Percentiles rank a stretch among this genome's conserved stretches.
phyloP scores from a whole-genome alignment of 2,329 filamentous ascomycete genomes.

The Microcyclospora tardicrescens region DNA sequence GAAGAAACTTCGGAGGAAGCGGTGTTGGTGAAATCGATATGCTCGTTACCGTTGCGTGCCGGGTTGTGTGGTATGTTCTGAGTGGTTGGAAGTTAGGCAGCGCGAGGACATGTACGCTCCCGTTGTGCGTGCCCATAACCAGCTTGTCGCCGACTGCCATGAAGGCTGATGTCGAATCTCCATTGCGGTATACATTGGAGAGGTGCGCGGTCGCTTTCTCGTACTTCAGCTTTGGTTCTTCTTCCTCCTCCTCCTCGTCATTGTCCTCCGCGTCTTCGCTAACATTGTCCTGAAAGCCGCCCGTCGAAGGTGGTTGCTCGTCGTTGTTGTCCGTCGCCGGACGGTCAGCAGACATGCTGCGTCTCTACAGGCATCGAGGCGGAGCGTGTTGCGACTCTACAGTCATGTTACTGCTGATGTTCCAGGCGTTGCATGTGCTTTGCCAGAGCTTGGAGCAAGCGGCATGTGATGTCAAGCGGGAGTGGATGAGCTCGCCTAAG shows the following conservation, averaged over 20 bases:
- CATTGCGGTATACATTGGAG: constrained; percentile 75
- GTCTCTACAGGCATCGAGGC: neutral
- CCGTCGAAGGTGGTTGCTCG: neutral
- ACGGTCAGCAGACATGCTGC: constrained; percentile 25
- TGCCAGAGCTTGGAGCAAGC: too few relatives aligned
- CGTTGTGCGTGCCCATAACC: constrained; percentile 93
- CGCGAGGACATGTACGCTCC: constrained; percentile 83
- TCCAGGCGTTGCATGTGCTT: neutral
- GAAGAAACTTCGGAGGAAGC: constrained; percentile 34
- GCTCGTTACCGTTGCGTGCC: constrained; percentile 78
- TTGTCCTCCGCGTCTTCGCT: constrained; percentile 43
- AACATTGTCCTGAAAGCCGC: constrained; percentile 15
- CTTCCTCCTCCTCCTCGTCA: constrained; percentile 73
- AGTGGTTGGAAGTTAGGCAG: constrained; percentile 70
- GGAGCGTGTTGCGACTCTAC: neutral
- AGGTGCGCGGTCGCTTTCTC: constrained; percentile 72
- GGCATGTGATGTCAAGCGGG: constrained; percentile 3
- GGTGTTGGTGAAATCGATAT: constrained; percentile 85
- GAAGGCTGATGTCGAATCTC: constrained; percentile 86
- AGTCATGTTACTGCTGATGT: constrained; percentile 1
- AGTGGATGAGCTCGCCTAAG: neutral
- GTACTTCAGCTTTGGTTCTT: constrained; percentile 91
- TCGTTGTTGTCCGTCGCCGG: constrained; percentile 14
- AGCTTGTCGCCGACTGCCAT: constrained; percentile 91
- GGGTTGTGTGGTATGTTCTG: constrained; percentile 70